Percentiles rank a stretch among this genome's conserved stretches.
Conservation (phyloP, 306 rosid genomes). For the Castanopsis chinensis region DNA sequence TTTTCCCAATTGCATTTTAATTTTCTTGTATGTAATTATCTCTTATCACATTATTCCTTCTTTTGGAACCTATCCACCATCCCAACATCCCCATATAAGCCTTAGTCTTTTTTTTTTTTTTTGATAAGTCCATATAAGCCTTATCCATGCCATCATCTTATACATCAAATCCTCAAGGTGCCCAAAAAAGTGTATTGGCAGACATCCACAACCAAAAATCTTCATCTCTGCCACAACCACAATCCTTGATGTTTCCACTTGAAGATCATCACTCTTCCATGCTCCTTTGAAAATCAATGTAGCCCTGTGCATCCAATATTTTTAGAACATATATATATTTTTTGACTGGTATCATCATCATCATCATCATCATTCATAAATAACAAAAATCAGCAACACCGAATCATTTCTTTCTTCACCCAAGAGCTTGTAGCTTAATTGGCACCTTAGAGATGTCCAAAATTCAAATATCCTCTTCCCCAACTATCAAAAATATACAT, state of each 20-base stretch:
- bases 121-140: background rate
- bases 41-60: background rate
- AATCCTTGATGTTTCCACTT: background rate
- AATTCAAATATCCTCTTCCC: no score
- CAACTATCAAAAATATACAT: no score
- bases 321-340: no score
- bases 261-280: background rate
- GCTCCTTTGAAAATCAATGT: background rate
- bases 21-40: background rate
- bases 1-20: background rate
- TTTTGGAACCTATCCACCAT: background rate
- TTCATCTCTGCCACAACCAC: background rate
- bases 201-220: background rate
- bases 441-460: no score
- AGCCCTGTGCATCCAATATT: no score
- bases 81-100: background rate
- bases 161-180: background rate
- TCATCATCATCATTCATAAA: no score
- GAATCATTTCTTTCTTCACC: no score
- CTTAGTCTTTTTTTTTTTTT: no score
- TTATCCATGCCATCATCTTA: background rate
- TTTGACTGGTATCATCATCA: no score
- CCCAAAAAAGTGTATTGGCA: background rate
- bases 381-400: no score
- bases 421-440: no score